Conservation (phyloP, 2,329 filamentous ascomycete species). For the Colletotrichum chlorophyti region DNA sequence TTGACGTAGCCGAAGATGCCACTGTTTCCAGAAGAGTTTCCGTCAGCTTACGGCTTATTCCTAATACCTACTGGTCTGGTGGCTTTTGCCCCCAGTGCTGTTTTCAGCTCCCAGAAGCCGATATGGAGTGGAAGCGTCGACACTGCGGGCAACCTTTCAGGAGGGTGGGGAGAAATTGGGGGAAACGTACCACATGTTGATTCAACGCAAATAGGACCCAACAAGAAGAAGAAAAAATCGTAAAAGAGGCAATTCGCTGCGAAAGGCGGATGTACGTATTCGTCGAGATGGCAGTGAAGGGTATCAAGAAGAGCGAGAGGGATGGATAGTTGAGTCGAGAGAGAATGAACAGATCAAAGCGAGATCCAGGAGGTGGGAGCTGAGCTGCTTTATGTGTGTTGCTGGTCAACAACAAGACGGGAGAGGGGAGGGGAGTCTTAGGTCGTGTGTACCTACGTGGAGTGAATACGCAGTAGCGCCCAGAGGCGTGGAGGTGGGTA, state of each 20-base stretch:
- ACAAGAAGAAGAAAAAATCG: slow-evolving; percentile 14
- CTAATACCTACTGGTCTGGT: slow-evolving; percentile 5
- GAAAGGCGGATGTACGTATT: neutral
- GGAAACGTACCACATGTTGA: slow-evolving; percentile 34
- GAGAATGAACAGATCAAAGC: slow-evolving; percentile 17
- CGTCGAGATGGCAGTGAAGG: slow-evolving; percentile 13
- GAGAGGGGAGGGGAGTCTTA: slow-evolving; percentile 25
- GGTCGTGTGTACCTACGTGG: slow-evolving; percentile 29
- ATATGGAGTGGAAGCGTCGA: neutral
- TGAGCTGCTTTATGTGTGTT: slow-evolving; percentile 33
- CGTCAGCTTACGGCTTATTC: slow-evolving; percentile 32
- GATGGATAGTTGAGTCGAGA: slow-evolving; percentile 27
- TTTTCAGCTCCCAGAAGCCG: slow-evolving; percentile 7
- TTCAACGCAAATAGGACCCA: slow-evolving; percentile 25
- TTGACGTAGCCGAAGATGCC: slow-evolving; percentile 99
- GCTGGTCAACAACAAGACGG: slow-evolving; percentile 9
- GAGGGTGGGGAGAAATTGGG: slow-evolving; percentile 11
- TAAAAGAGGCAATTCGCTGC: slow-evolving; percentile 25
- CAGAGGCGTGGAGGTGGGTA: slow-evolving; percentile 23
- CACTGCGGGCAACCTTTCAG: slow-evolving; percentile 18
- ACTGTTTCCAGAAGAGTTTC: slow-evolving; percentile 52
- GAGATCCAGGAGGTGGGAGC: slow-evolving; percentile 28
- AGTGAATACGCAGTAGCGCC: slow-evolving; percentile 25
- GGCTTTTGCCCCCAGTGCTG: neutral
- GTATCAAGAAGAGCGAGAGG: slow-evolving; percentile 29